A percentile compares a stretch with the other conserved stretches of the same genome.
Evolutionary conservation across 495 filamentous ascomycete genomes (phyloP).

Genomic region (Ramalina intermedia): DNA sequence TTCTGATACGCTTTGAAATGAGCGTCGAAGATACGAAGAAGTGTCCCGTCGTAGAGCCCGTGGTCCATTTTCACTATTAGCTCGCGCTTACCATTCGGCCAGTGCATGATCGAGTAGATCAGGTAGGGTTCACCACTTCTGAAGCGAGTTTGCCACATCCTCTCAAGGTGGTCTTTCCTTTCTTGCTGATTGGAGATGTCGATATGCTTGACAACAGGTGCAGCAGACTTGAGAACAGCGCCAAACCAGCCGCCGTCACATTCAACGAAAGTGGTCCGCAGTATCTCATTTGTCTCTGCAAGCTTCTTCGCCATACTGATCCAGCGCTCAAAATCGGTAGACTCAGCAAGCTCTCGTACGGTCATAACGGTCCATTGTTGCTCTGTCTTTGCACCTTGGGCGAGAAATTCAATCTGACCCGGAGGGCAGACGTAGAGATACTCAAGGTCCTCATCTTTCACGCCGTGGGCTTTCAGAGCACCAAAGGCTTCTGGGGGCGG

Average conservation of each 20-base stretch:
- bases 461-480: slow-evolving; percentile 1
- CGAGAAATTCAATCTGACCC: slow-evolving; percentile 15
- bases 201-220: slow-evolving; percentile 1
- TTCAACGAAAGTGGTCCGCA: slow-evolving; percentile 10
- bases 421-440: slow-evolving; percentile 12
- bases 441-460: slow-evolving; percentile 2
- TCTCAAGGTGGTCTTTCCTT: slow-evolving; percentile 3
- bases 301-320: slow-evolving; percentile 5
- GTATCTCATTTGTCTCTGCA: slow-evolving; percentile 11
- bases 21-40: slow-evolving; percentile 16
- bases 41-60: slow-evolving; percentile 14
- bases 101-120: slow-evolving; percentile 8
- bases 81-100: slow-evolving; percentile 6
- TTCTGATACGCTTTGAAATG: slow-evolving; percentile 10
- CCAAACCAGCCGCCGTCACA: slow-evolving; percentile 3
- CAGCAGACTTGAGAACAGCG: slow-evolving; percentile 5
- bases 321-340: slow-evolving; percentile 3
- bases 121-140: slow-evolving; percentile 11
- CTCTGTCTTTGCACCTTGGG: slow-evolving; percentile 8
- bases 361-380: slow-evolving; percentile 15
- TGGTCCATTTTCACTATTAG: slow-evolving; percentile 14
- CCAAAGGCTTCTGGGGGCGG: not conserved
- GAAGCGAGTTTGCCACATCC: slow-evolving; percentile 9
- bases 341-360: slow-evolving; percentile 6
- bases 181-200: slow-evolving; percentile 3